These are phyloP conservation scores for Neurospora crassa DNA, from an alignment of 2,329 filamentous ascomycete species.

Conservation along the genomic window DNA sequence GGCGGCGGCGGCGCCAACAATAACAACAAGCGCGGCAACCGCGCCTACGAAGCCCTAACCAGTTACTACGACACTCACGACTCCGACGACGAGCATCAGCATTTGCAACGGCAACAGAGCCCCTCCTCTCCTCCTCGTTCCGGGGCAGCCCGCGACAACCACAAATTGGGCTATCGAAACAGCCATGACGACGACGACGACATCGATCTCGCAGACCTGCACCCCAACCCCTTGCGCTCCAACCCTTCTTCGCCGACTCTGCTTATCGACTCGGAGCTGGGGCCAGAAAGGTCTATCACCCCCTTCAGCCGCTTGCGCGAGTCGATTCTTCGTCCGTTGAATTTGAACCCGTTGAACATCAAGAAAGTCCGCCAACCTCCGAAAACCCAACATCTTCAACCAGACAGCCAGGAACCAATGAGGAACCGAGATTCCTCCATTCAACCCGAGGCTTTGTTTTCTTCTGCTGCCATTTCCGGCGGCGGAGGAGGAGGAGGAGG, in stretches of 20 bases:
- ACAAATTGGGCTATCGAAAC: conserved; percentile 15
- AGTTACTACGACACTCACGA: conserved; percentile 34
- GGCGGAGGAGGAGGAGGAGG: background rate
- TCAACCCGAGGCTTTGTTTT: conserved; percentile 37
- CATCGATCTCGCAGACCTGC: conserved; percentile 12
- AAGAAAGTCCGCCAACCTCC: background rate
- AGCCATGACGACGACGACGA: conserved; percentile 18
- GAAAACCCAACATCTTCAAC: background rate
- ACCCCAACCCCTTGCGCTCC: conserved; percentile 44
- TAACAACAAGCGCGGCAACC: conserved; percentile 20
- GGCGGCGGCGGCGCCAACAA: conserved; percentile 6
- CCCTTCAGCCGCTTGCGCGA: conserved; percentile 20
- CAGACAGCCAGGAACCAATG: conserved; percentile 7
- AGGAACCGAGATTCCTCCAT: conserved; percentile 36
- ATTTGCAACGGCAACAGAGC: background rate
- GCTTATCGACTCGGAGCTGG: conserved; percentile 1
- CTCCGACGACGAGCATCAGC: conserved; percentile 26
- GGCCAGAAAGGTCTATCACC: conserved; percentile 19
- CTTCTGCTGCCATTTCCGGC: background rate
- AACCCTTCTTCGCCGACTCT: conserved; percentile 30
- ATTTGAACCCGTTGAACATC: conserved; percentile 25
- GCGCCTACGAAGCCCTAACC: conserved; percentile 35
- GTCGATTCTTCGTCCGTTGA: conserved; percentile 35
- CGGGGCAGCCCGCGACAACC: conserved; percentile 6
- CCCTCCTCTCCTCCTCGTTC: background rate